phyloP scores from a whole-genome alignment of 768 basidiomycete genomes.

The Hypholoma sublateritium region DNA sequence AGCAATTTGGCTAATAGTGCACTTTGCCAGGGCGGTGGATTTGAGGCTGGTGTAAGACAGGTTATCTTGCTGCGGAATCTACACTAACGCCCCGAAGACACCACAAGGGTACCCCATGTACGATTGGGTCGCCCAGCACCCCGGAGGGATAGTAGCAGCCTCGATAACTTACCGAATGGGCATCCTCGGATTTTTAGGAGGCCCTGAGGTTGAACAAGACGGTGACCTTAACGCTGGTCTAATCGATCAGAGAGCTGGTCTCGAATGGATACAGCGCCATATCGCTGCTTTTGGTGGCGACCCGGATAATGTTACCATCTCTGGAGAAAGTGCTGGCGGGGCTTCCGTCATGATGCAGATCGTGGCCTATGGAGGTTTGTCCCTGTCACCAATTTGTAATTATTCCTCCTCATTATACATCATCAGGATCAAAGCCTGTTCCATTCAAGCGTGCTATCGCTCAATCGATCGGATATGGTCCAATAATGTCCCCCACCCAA shows the following conservation, averaged over 20 bases:
- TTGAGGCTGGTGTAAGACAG: slow-evolving; percentile 28
- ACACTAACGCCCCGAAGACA: slow-evolving; percentile 23
- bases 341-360: slow-evolving; percentile 45
- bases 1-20: no score
- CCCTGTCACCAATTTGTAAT: no score
- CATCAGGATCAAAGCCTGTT: slow-evolving; percentile 27
- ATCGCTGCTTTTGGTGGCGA: slow-evolving; percentile 62
- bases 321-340: slow-evolving; percentile 52
- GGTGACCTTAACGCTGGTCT: slow-evolving; percentile 40
- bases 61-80: background rate
- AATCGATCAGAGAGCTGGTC: slow-evolving; percentile 39
- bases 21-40: slow-evolving; percentile 40
- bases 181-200: slow-evolving; percentile 41
- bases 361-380: slow-evolving; percentile 39
- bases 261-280: slow-evolving; percentile 56
- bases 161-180: slow-evolving; percentile 39
- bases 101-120: slow-evolving; percentile 48
- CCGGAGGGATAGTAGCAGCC: slow-evolving; percentile 34
- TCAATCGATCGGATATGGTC: slow-evolving; percentile 44
- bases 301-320: slow-evolving; percentile 34
- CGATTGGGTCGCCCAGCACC: slow-evolving; percentile 45
- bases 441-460: slow-evolving; percentile 42
- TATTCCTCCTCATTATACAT: background rate
- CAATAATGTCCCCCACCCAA: slow-evolving; percentile 26
- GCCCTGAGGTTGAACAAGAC: slow-evolving; percentile 31